These are phyloP conservation scores for Arachnopeziza araneosa DNA, from an alignment of 2,329 filamentous ascomycete species.

Conservation along the genomic window DNA sequence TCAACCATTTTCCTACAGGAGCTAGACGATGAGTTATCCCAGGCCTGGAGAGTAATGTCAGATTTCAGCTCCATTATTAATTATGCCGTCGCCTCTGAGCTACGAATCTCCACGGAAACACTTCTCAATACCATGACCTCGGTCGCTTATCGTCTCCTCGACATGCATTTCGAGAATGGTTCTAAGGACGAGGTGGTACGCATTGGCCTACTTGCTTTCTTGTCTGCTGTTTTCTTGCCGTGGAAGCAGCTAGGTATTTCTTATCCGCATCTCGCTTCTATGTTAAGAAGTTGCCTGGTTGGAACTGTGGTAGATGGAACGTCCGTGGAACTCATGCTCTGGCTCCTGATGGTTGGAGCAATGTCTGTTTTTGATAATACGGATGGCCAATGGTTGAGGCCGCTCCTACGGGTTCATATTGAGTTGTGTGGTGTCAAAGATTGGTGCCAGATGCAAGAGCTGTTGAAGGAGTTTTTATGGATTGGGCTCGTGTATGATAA, in stretches of 20 bases:
- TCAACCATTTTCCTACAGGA: constrained; percentile 10
- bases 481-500: constrained; percentile 29
- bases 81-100: constrained; percentile 18
- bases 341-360: constrained; percentile 21
- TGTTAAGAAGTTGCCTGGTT: constrained; percentile 13
- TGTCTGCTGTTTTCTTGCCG: constrained; percentile 36
- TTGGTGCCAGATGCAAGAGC: constrained; percentile 19
- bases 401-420: constrained; percentile 13
- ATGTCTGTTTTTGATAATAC: constrained; percentile 15
- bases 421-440: constrained; percentile 7
- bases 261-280: constrained; percentile 15
- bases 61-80: constrained; percentile 29
- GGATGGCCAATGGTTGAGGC: constrained; percentile 20
- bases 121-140: constrained; percentile 32
- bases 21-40: constrained; percentile 18
- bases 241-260: constrained; percentile 23
- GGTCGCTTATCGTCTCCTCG: constrained; percentile 37
- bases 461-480: constrained; percentile 30
- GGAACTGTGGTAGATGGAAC: constrained; percentile 1
- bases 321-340: constrained; percentile 15
- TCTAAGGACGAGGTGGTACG: constrained; percentile 34
- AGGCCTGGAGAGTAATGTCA: constrained; percentile 24
- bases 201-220: constrained; percentile 35
- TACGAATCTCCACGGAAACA: constrained; percentile 16
- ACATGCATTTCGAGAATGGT: constrained; percentile 26